Base-by-base conservation (phyloP, 345 rosid genomes). In the Nasturtium officinale region DNA sequence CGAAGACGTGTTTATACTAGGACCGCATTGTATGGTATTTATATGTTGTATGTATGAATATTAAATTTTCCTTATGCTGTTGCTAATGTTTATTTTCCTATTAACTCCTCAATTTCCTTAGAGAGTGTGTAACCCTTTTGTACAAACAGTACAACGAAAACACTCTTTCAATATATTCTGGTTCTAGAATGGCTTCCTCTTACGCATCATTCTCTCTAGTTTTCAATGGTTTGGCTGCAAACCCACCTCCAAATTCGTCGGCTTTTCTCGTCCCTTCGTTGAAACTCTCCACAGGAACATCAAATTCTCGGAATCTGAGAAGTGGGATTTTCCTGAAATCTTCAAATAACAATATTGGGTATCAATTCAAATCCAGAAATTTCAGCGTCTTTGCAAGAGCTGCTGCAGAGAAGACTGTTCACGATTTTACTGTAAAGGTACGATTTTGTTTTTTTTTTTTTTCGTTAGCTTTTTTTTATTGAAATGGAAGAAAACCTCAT, bases 381-480 rank as follows among this genome's bases (percentile, higher is more conserved):
- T 80, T 78, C 13, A 82, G 83, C 18, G 85, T 89, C 58, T 72
- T 23, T 23, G 25, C 25, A 23, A 2, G 25, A 23, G 25, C 25
- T 23, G 25, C 25, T 23, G 25, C 25, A 23, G 25, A 23, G 25
- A 88, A 87, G 79, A 78, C 81, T 71, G 53, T 90, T 25, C 66
- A 90, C 55, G 96, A 90, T 52, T 90, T 75, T 83, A 85, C 92
- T 58, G 96, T 90, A 9, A 90, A 88, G 90, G 98, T 90, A 63
- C 20, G 1, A 54, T 33, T 56, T n/a, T 63, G 23, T 56, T 43
- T 43, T 33, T 56, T n/a, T 63, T 16, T 56, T 43, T 43, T 23
- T 23, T 23, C 25, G 25, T 23, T 23, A 23, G 25, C 25, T 23
- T 23, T 1, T 38, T 23, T 23, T 1, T 38, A 38, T 38, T 0